Conservation (phyloP, 495 filamentous ascomycete genomes). For the Aspergillus ostianus region DNA sequence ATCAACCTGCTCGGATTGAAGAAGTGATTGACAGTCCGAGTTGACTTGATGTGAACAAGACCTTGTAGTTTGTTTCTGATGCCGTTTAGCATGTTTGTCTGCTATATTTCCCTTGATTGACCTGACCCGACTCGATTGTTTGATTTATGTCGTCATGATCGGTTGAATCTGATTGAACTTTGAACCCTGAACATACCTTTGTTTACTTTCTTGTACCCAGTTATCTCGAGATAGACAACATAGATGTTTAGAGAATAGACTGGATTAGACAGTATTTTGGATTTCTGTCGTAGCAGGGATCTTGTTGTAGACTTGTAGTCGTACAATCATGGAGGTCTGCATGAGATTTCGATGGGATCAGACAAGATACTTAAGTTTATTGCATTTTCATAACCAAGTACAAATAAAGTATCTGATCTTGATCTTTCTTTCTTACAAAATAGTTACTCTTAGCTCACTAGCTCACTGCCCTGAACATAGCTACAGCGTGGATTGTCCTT, state of each 20-base stretch:
- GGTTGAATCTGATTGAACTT: not conserved
- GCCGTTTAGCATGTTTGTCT: not conserved
- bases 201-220: not conserved
- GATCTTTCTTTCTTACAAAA: no score
- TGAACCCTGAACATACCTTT: not conserved
- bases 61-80: not conserved
- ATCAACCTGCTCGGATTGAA: slow-evolving; percentile 85
- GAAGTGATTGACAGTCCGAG: slow-evolving; percentile 26
- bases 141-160: not conserved
- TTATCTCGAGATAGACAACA: not conserved
- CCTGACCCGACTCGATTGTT: not conserved
- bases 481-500: no score
- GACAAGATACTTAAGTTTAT: no score
- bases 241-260: not conserved
- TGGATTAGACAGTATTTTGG: not conserved
- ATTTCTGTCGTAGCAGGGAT: no score
- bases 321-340: no score
- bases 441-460: no score
- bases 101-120: not conserved
- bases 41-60: not conserved
- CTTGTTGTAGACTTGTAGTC: no score
- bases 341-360: no score
- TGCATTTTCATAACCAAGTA: no score
- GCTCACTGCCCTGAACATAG: no score
- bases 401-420: no score